Conservation (phyloP, 106 monocot species). For the Chionographis japonica region DNA sequence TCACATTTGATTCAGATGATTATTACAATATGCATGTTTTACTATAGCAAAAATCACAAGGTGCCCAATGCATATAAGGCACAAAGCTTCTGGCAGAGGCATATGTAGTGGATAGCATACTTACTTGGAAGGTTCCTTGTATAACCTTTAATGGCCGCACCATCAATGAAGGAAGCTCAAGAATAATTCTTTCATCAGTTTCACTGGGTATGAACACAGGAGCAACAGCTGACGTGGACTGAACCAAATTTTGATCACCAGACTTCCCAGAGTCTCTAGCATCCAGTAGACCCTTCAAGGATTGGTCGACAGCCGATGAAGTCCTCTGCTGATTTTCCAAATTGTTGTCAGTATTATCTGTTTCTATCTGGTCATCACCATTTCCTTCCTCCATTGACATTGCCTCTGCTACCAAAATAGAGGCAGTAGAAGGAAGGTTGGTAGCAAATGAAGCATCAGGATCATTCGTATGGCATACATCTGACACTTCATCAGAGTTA, state of each 20-base stretch:
- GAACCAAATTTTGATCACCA: slow-evolving; percentile 49
- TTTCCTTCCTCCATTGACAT: slow-evolving; percentile 55
- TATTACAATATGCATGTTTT: no score
- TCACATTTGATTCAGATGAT: no score
- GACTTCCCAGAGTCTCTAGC: slow-evolving; percentile 30
- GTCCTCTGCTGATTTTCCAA: slow-evolving; percentile 21
- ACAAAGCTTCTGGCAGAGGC: background rate
- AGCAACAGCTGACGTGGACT: slow-evolving; percentile 30
- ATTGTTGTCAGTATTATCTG: slow-evolving; percentile 19
- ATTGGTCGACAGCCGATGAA: slow-evolving; percentile 26
- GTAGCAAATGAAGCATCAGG: slow-evolving; percentile 29
- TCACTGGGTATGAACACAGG: slow-evolving; percentile 76
- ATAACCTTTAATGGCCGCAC: slow-evolving; percentile 83
- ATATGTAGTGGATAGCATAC: slow-evolving; percentile 6
- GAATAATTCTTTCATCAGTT: slow-evolving; percentile 80
- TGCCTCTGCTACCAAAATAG: slow-evolving; percentile 57
- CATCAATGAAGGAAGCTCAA: slow-evolving; percentile 82
- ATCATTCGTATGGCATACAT: slow-evolving; percentile 18
- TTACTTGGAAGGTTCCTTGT: slow-evolving; percentile 84
- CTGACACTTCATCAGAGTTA: slow-evolving; percentile 25
- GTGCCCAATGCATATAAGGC: background rate
- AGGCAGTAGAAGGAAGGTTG: slow-evolving; percentile 40
- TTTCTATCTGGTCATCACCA: slow-evolving; percentile 53
- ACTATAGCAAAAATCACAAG: slow-evolving; percentile 3
- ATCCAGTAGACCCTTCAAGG: slow-evolving; percentile 25